Base-by-base conservation (phyloP, 2,329 filamentous ascomycete genomes). In the Fusarium heterosporum region DNA sequence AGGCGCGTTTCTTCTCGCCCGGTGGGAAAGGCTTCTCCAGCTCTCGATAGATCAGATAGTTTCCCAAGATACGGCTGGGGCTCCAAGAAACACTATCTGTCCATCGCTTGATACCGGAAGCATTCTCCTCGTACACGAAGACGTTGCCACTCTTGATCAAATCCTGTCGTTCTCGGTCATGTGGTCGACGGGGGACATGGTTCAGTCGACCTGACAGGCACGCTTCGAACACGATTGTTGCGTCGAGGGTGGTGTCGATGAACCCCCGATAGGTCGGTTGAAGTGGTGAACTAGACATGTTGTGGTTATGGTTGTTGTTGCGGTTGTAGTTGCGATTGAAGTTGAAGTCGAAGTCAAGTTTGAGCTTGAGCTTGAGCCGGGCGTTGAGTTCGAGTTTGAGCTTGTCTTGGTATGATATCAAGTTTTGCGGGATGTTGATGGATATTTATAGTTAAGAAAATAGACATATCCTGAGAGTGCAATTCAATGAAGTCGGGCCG, bases 81-180 rank as follows among this genome's bases (percentile, higher is more conserved):
- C 92, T 96, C 94, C 94, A 97, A 8, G 90, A 90, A 12, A 95
- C 88, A 14, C 94, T 93, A 71, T 97, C 94, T 0, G 93, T 97
- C 94, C 94, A 97, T 55, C 94, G 86, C 80, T 96, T 96, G 80
- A 97, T 97, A 7, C 93, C 93, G 0, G 93, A 96, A 0, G 92
- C 90, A 63, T 93, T 90, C 76, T 97, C 93, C 74, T 97, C 93
- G 77, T 97, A 97, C 68, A 97, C 92, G 78, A 97, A 96, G 45
- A 97, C 87, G 69, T 91, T 90, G 34, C 94, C 94, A 70, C 93
- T 96, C 69, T 87, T 87, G 74, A 97, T 96, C 50, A 97, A 86
- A 19, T 87, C 84, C 25, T 84, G 83, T 50, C 93, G 86, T 78
- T 97, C 94, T 50, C 93, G 86, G 73, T 97, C 94, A 76, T 97